phyloP scores from a whole-genome alignment of 2,329 filamentous ascomycete genomes.

The Parastagonospora nodorum region DNA sequence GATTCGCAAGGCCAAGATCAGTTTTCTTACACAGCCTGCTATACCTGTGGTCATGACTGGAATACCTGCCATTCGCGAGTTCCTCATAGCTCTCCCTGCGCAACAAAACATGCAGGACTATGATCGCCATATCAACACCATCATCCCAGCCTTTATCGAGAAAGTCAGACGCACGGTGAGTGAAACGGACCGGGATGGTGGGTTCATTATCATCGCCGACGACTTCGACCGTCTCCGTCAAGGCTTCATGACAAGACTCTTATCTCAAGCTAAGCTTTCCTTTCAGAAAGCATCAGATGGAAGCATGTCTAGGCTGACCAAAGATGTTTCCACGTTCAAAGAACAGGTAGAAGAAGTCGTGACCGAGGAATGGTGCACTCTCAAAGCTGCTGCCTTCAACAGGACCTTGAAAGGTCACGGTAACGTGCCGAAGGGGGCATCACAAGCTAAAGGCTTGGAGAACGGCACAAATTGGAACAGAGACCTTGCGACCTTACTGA shows the following conservation, averaged over 20 bases:
- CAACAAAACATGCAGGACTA: constrained; percentile 18
- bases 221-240: constrained; percentile 11
- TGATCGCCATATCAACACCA: constrained; percentile 6
- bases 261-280: not conserved
- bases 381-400: constrained; percentile 14
- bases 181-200: constrained; percentile 13
- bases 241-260: not conserved
- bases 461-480: constrained; percentile 22
- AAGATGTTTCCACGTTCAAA: constrained; percentile 4
- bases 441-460: constrained; percentile 24
- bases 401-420: constrained; percentile 20
- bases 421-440: constrained; percentile 10
- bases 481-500: constrained; percentile 17
- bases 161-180: constrained; percentile 14
- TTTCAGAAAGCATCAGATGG: not conserved
- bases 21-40: constrained; percentile 13
- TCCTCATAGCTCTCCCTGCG: constrained; percentile 17
- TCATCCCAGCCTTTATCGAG: constrained; percentile 14
- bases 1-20: constrained; percentile 17
- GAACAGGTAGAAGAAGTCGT: constrained; percentile 5
- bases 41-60: constrained; percentile 17
- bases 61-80: constrained; percentile 18
- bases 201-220: constrained; percentile 19
- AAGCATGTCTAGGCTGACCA: constrained; percentile 2
- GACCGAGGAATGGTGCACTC: constrained; percentile 6